phyloP scores from a whole-genome alignment of 2,329 filamentous ascomycete species.

The Exophiala sideris region DNA sequence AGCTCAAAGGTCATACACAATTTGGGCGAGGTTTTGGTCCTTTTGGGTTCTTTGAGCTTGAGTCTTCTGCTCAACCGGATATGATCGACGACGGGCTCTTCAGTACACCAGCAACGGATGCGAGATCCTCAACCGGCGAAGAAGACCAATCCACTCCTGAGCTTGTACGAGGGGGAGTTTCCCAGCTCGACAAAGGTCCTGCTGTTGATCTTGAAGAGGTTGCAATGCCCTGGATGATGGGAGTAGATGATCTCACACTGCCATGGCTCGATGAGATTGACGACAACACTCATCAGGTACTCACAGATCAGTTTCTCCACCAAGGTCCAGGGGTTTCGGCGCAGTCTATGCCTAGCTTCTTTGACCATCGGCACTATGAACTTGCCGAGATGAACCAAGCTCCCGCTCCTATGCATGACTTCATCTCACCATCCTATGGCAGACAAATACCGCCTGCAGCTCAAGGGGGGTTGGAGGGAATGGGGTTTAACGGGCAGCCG shows the following conservation, averaged over 20 bases:
- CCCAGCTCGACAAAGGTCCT: neutral
- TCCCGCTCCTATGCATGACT: neutral
- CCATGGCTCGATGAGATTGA: slow-evolving; percentile 1
- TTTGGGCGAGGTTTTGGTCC: neutral
- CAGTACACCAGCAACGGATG: neutral
- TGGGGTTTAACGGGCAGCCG: neutral
- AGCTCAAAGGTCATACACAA: neutral
- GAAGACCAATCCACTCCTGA: neutral
- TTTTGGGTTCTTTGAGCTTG: slow-evolving; percentile 2
- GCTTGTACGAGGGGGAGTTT: neutral
- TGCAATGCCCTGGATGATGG: slow-evolving; percentile 3
- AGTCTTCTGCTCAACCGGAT: neutral
- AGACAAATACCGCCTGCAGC: neutral
- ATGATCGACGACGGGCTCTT: neutral
- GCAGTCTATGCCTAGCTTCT: neutral
- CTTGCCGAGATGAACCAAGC: neutral
- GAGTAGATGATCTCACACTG: slow-evolving; percentile 2
- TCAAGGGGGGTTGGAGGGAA: neutral
- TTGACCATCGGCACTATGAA: neutral
- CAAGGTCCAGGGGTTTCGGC: neutral
- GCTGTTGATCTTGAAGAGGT: neutral
- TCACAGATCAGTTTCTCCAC: neutral
- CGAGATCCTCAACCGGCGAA: neutral
- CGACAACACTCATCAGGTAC: neutral
- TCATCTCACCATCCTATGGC: neutral